These are phyloP conservation scores for Trichoderma erinaceum DNA, from an alignment of 495 filamentous ascomycete genomes.

Conservation along the genomic window DNA sequence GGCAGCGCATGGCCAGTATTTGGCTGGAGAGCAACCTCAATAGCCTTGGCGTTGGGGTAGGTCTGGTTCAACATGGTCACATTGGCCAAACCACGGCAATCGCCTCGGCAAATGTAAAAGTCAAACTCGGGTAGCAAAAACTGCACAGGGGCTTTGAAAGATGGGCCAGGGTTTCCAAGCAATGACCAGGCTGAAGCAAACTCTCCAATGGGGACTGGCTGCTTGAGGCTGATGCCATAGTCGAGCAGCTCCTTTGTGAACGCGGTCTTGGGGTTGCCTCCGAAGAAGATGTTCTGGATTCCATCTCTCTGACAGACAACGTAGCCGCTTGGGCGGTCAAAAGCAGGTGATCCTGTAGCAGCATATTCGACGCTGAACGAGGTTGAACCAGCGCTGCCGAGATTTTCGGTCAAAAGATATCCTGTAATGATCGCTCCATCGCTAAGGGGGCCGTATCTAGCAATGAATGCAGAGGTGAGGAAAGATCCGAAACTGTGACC, in stretches of 20 bases:
- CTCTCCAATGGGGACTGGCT: constrained; percentile 26
- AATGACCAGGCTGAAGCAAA: constrained; percentile 18
- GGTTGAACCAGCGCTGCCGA: constrained; percentile 16
- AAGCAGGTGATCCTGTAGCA: constrained; percentile 21
- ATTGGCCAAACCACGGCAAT: constrained; percentile 17
- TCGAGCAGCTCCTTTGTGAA: constrained; percentile 24
- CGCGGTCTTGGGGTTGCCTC: constrained; percentile 19
- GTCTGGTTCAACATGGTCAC: constrained; percentile 16
- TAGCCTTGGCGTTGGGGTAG: constrained; percentile 24
- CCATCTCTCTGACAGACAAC: constrained; percentile 20
- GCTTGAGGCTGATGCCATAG: constrained; percentile 25
- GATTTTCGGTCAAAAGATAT: constrained; percentile 20
- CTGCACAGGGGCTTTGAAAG: constrained; percentile 28
- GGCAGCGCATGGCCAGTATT: constrained; percentile 32
- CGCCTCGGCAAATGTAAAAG: constrained; percentile 22
- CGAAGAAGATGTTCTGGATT: constrained; percentile 25
- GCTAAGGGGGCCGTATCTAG: constrained; percentile 22
- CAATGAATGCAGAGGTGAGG: constrained; percentile 25
- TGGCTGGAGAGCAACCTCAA: constrained; percentile 28
- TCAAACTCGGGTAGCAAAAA: constrained; percentile 27
- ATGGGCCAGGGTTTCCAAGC: constrained; percentile 16
- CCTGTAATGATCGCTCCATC: constrained; percentile 30
- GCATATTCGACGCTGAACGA: constrained; percentile 25
- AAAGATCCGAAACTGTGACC: constrained; percentile 35
- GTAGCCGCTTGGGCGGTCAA: constrained; percentile 22